Percentiles rank a stretch among this genome's conserved stretches.
phyloP scores from a whole-genome alignment of 1,284 basidiomycete genomes.

The Tylopilus sp. region DNA sequence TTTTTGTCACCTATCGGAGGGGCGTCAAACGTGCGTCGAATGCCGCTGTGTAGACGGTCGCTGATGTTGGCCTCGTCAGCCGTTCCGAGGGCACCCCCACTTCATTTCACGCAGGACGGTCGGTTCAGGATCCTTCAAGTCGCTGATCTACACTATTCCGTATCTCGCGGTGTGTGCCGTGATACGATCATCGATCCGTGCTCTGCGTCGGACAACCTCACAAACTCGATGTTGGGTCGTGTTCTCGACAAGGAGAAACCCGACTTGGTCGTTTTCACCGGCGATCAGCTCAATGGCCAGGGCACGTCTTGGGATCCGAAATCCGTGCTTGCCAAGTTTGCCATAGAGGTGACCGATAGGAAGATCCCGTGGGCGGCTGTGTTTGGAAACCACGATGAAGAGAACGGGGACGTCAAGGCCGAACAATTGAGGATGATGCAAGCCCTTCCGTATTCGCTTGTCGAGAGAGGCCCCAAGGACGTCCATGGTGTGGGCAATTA shows the following conservation, averaged over 20 bases:
- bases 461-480: conserved; percentile 74
- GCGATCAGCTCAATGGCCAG: conserved; percentile 87
- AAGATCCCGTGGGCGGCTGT: conserved; percentile 87
- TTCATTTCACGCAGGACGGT: conserved; percentile 80
- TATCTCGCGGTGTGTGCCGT: conserved; percentile 67
- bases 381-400: conserved; percentile 91
- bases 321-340: conserved; percentile 86
- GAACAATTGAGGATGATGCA: conserved; percentile 74
- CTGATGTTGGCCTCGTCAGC: conserved; percentile 37
- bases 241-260: conserved; percentile 84
- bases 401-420: conserved; percentile 62
- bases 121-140: conserved; percentile 88
- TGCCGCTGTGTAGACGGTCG: background rate
- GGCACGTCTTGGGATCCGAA: conserved; percentile 84
- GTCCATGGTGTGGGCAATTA: conserved; percentile 89
- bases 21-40: conserved; percentile 54
- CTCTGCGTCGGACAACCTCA: conserved; percentile 69
- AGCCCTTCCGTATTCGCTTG: conserved; percentile 81
- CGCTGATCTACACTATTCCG: conserved; percentile 87
- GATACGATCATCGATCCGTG: conserved; percentile 62
- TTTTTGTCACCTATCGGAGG: conserved; percentile 58
- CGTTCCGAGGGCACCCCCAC: conserved; percentile 65
- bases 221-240: conserved; percentile 63
- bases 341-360: conserved; percentile 70
- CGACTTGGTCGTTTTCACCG: conserved; percentile 85